Percentiles rank a stretch among this genome's conserved stretches.
phyloP scores from a whole-genome alignment of 495 filamentous ascomycete genomes.

The Cetradonia linearis region DNA sequence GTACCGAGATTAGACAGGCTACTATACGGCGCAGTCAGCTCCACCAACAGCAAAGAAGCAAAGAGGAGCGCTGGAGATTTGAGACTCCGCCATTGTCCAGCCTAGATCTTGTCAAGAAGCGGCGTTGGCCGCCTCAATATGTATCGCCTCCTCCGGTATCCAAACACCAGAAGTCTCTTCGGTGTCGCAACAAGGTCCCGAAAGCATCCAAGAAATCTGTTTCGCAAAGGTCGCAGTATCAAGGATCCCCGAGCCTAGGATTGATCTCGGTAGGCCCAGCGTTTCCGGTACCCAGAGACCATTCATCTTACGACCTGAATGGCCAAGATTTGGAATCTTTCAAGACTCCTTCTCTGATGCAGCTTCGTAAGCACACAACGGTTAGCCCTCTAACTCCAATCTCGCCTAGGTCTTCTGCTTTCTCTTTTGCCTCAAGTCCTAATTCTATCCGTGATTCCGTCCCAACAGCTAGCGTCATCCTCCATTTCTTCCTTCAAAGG shows the following conservation, averaged over 20 bases:
- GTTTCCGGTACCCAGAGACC: neutral
- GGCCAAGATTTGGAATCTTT: neutral
- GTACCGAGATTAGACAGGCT: neutral
- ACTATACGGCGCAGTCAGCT: neutral
- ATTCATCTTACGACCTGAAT: neutral
- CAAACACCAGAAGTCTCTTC: neutral
- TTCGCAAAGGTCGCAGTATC: neutral
- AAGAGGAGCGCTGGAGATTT: neutral
- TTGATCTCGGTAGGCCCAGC: neutral
- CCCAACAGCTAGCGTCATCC: neutral
- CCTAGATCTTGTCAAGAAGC: neutral
- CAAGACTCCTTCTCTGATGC: neutral
- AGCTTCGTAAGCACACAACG: neutral
- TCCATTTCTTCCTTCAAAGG: slow-evolving; percentile 6
- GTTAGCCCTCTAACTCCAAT: neutral
- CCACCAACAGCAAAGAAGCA: neutral
- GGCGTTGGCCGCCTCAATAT: neutral
- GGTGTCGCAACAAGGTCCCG: neutral
- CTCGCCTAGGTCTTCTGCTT: neutral
- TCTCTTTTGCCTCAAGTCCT: neutral
- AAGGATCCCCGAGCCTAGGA: neutral
- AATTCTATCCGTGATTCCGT: neutral
- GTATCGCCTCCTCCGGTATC: neutral
- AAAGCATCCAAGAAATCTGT: neutral
- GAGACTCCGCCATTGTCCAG: neutral